These are phyloP conservation scores for Saccharomyces eubayanus DNA, from an alignment of 805 yeast species.

Conservation along the genomic window DNA sequence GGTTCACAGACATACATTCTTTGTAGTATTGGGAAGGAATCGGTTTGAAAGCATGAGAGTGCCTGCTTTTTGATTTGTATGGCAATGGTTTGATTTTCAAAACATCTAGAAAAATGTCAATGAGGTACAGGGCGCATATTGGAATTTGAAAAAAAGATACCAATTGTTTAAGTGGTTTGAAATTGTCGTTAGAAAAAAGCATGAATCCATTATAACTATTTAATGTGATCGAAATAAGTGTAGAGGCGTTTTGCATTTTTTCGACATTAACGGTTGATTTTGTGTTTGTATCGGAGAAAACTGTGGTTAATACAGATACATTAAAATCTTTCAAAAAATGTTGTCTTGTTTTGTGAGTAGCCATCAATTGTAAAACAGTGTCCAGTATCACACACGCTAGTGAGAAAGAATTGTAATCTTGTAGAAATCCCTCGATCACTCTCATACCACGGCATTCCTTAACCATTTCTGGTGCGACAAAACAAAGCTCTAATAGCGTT, in stretches of 20 bases:
- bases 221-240: constrained; percentile 50
- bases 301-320: constrained; percentile 52
- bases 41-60: constrained; percentile 6
- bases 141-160: constrained; percentile 57
- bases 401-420: constrained; percentile 20
- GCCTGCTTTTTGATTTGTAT: constrained; percentile 26
- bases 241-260: constrained; percentile 51
- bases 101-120: constrained; percentile 65
- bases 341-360: constrained; percentile 24
- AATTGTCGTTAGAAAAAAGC: constrained; percentile 50
- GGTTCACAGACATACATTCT: constrained; percentile 44
- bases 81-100: constrained; percentile 53
- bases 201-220: constrained; percentile 73
- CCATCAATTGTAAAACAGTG: constrained; percentile 24
- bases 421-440: constrained; percentile 29
- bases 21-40: constrained; percentile 32
- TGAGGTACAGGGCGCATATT: constrained; percentile 47
- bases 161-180: constrained; percentile 47
- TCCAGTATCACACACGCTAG: constrained; percentile 23
- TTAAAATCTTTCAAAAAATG: constrained; percentile 48
- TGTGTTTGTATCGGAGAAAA: constrained; percentile 58
- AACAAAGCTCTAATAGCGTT: constrained; percentile 47
- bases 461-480: constrained; percentile 38
- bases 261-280: constrained; percentile 42
- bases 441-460: constrained; percentile 41